Evolutionary conservation across 768 basidiomycete genomes (phyloP), one percentile per base, ranked within the genome.

Genomic region (Boletellus emodensis): DNA sequence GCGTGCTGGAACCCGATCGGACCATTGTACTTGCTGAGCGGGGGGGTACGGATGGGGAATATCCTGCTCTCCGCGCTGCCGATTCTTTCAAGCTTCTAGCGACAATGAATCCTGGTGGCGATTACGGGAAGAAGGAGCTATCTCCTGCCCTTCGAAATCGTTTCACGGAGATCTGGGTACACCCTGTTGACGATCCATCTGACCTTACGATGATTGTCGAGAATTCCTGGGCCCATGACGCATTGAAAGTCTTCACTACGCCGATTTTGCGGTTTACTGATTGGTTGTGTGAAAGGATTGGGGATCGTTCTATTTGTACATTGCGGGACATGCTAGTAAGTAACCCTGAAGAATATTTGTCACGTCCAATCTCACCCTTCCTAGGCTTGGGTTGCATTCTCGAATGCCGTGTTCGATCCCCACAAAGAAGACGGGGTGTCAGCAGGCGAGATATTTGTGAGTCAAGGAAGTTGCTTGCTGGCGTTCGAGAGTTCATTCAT

Each of bases 81-180:
- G 71, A 77, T 4, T 71, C 70, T 1, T 99, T 99, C 77, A 87
- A 94, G 64, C 82, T 99, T 34, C 75, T 97, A 0, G 93, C 96
- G 3, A 98, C 96, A 3, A 99, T 99, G 96, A 99, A 99, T 65
- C 96, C 96, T 0, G 96, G 96, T 17, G 96, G 96, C 13, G 96
- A 99, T 62, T 98, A 94, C 60, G 96, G 96, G 20, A 99, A 99
- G 75, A 99, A 98, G 65, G 96, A 99, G 64, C 74, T 99, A 2
- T 98, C 96, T 2, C 95, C 94, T 30, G 96, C 96, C 0, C 74
- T 99, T 35, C 83, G 96, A 17, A 99, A 98, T 70, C 83, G 96
- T 5, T 99, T 99, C 71, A 99, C 96, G 4, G 96, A 99, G 67
- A 95, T 99, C 30, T 99, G 96, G 95, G 96, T 99, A 0, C 94